Evolutionary conservation across 208 protist genomes (phyloP).

Genomic region (Crithidia sp.): DNA sequence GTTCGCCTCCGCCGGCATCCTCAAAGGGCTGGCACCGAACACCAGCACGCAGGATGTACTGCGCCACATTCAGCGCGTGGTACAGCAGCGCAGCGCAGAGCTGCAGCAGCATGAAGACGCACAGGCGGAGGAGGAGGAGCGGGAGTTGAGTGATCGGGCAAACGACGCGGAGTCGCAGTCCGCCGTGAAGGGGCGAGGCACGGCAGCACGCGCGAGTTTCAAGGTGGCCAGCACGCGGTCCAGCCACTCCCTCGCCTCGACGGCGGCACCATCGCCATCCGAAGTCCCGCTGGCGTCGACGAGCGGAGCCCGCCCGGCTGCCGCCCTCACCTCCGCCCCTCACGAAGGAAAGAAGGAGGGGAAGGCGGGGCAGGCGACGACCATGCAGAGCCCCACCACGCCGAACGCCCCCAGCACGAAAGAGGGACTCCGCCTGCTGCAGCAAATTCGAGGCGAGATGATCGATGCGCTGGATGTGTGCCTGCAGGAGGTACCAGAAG

Average conservation of each 20-base stretch:
- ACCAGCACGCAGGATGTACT: conserved; percentile 64
- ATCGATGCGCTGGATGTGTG: conserved; percentile 85
- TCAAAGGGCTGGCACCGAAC: conserved; percentile 55
- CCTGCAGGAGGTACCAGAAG: conserved; percentile 65
- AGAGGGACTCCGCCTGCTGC: conserved; percentile 27
- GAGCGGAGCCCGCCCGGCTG: background rate
- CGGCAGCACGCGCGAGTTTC: conserved; percentile 3
- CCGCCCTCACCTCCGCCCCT: background rate
- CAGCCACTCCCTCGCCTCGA: conserved; percentile 7
- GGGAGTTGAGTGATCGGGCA: background rate
- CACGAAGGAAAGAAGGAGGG: too few relatives aligned
- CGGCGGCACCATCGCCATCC: conserved; percentile 3
- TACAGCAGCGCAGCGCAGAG: conserved; percentile 35
- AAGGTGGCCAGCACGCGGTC: conserved; percentile 9
- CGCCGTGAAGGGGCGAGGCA: background rate
- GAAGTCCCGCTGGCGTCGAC: background rate
- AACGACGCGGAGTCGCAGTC: conserved; percentile 3
- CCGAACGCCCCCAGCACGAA: background rate
- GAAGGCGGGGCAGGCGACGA: too few relatives aligned
- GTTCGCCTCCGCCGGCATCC: conserved; percentile 34
- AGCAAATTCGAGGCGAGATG: conserved; percentile 67
- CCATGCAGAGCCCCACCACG: background rate
- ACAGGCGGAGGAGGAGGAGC: background rate
- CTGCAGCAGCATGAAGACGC: conserved; percentile 24
- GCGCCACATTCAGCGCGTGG: conserved; percentile 51